Percentiles rank a stretch among this genome's conserved stretches.
These are phyloP conservation scores for Boletus insuetus DNA, from an alignment of 768 basidiomycete genomes.

Conservation along the genomic window DNA sequence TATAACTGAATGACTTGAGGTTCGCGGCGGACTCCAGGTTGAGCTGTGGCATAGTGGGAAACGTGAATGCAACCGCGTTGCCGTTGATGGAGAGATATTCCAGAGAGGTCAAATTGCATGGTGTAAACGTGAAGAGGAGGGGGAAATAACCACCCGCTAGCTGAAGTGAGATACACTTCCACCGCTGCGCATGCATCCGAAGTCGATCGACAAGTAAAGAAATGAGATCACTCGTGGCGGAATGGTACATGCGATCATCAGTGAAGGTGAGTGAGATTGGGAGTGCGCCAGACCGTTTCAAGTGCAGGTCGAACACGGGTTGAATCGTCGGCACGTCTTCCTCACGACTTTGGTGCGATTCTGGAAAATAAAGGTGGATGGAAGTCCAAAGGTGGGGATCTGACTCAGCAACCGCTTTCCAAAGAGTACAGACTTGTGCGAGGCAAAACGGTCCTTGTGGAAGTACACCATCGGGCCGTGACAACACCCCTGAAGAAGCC, in stretches of 20 bases:
- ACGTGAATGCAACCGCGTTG: neutral
- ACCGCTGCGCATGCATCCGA: neutral
- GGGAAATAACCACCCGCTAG: conserved; percentile 8
- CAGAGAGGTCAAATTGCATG: conserved; percentile 9
- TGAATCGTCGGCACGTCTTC: conserved; percentile 3
- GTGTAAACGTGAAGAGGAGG: conserved; percentile 11
- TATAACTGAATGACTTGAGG: conserved; percentile 14
- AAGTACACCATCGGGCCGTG: too few relatives aligned
- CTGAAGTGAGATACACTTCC: too few relatives aligned
- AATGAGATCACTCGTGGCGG: conserved; percentile 1
- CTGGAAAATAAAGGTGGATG: conserved; percentile 13
- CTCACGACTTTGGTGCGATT: neutral
- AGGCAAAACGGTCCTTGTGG: conserved; percentile 9
- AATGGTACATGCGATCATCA: conserved; percentile 14
- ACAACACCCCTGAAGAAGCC: neutral
- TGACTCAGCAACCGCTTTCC: conserved; percentile 13
- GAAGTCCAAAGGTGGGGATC: conserved; percentile 22
- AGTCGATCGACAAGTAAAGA: conserved; percentile 5
- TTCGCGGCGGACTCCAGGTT: conserved; percentile 9
- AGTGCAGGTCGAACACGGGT: conserved; percentile 3
- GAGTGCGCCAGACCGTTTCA: conserved; percentile 9
- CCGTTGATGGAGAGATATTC: conserved; percentile 12
- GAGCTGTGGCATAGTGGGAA: neutral
- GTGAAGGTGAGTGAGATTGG: conserved; percentile 15
- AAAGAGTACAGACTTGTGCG: conserved; percentile 17